Conservation (phyloP, 768 basidiomycete species). For the Naematelia encephala region DNA sequence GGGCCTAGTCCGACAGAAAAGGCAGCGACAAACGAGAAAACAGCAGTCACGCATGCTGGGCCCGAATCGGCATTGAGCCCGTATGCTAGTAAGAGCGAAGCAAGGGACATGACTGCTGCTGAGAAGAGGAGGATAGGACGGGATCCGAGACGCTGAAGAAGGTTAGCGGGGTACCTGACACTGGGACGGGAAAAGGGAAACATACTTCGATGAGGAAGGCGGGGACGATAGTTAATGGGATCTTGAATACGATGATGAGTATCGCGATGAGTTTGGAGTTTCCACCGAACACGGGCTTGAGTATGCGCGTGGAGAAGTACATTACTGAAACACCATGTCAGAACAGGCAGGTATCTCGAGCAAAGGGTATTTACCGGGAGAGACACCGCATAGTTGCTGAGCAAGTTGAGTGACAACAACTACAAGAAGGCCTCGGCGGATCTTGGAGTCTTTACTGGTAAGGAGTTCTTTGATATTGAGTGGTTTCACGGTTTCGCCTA, state of each 20-base stretch:
- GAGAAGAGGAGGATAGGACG: constrained; percentile 67
- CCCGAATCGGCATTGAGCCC: constrained; percentile 49
- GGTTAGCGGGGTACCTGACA: not conserved
- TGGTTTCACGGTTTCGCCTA: constrained; percentile 8
- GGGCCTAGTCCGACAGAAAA: constrained; percentile 91
- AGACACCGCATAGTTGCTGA: constrained; percentile 43
- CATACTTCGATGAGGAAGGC: constrained; percentile 77
- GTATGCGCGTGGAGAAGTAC: constrained; percentile 86
- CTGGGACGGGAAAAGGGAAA: not conserved
- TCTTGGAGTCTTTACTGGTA: constrained; percentile 18
- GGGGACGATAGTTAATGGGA: constrained; percentile 63
- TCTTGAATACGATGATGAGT: constrained; percentile 74
- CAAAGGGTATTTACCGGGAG: constrained; percentile 25
- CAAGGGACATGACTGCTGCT: constrained; percentile 66
- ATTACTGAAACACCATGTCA: constrained; percentile 59
- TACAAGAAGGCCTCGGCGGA: constrained; percentile 27
- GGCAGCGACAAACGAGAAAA: constrained; percentile 73
- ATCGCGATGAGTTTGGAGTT: constrained; percentile 76
- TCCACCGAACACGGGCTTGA: constrained; percentile 69
- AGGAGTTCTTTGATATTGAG: constrained; percentile 29
- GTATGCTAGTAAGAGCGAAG: constrained; percentile 61
- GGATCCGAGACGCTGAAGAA: constrained; percentile 65
- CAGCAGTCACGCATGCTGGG: constrained; percentile 67
- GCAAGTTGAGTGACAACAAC: constrained; percentile 37
- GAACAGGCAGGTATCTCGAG: not conserved